These are phyloP conservation scores for Balakata baccata DNA, from an alignment of 345 rosid genomes.

Conservation along the genomic window DNA sequence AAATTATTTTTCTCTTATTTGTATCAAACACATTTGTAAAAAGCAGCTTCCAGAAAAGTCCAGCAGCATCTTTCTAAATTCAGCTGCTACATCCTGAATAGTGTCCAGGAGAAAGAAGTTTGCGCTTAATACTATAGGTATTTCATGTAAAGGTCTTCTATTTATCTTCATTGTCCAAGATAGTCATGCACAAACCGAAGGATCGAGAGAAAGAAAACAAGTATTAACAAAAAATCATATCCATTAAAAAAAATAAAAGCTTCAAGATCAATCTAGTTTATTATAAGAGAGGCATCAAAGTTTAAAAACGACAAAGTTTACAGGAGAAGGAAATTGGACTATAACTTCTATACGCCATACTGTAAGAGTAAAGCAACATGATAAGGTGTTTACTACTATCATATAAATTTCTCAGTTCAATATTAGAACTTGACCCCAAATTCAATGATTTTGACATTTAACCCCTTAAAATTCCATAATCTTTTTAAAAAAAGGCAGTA, in stretches of 20 bases:
- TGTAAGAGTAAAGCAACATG: neutral
- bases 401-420: neutral
- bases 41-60: neutral
- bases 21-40: neutral
- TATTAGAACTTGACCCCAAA: neutral
- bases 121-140: neutral
- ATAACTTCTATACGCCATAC: neutral
- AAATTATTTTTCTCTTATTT: neutral
- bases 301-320: too few species aligned
- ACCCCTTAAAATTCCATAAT: neutral
- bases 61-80: neutral
- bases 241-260: neutral
- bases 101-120: neutral
- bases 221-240: neutral
- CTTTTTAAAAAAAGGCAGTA: neutral
- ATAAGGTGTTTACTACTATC: neutral
- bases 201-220: too few species aligned
- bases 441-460: conserved; percentile 4
- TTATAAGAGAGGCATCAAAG: neutral
- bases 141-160: neutral
- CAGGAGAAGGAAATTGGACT: too few species aligned
- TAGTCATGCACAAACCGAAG: neutral
- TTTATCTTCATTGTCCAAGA: neutral
- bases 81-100: neutral
- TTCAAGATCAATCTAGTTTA: neutral